Base-by-base conservation (phyloP, 148 eudicot species). In the Silene conica region DNA sequence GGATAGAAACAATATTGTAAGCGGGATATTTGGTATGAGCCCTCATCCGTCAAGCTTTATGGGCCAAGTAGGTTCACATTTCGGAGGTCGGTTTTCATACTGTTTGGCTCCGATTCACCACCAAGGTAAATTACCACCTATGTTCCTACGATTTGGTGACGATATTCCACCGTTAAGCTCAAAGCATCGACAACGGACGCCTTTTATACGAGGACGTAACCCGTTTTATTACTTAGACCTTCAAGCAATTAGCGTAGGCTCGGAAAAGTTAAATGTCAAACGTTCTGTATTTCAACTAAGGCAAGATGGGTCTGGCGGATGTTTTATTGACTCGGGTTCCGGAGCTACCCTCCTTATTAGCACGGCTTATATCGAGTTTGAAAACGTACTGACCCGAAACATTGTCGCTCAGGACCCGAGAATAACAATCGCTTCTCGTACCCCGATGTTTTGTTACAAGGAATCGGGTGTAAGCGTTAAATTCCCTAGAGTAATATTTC, bases 121-220 rank as follows among this genome's bases (percentile, higher is more conserved):
- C 19, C n/a, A n/a, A 9, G 11, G 59, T 22, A 20, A 60, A 11
- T 7, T 3, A 21, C 45, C 23, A 46, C 76, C 23, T 8, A 63
- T 73, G 76, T 73, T 63, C 45, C 13, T 73, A 48, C 34, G 69
- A 45, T 63, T 62, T 25, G 58, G 57, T 48, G 55, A 23, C 23
- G 59, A 26, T 19, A 63, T 63, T 45, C 25, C 68, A 6, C 4
- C 8, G 31, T 20, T 23, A 3, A 20, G 6, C n/a, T 43, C 23
- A 14, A 1, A 1, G 11, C 46, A 18, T 46, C 68, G 15, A 18
- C 55, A 50, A 18, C 22, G 5, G 15, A 70, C 46, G 26, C 31
- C 61, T 14, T 21, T 26, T 5, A 13, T 70, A 13, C 59, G 16
- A 25, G 61, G 43, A 26, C 22, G 8, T 45, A 5, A 26, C 11